These are phyloP conservation scores for Anastatica hierochuntica DNA, from an alignment of 345 rosid genomes.

Conservation along the genomic window DNA sequence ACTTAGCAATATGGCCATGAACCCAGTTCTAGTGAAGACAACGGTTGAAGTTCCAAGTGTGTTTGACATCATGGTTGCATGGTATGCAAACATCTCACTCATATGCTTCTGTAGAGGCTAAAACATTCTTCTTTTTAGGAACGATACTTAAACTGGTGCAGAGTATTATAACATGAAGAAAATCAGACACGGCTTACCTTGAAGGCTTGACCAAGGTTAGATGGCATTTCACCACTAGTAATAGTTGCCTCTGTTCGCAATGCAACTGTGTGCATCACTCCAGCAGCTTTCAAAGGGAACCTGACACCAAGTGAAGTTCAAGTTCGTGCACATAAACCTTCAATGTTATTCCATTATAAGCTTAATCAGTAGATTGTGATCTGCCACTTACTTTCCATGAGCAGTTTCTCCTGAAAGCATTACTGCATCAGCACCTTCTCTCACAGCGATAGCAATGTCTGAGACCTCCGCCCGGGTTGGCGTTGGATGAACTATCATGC, in stretches of 20 bases:
- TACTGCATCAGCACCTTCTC: conserved; percentile 96
- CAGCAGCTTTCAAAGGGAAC: conserved; percentile 90
- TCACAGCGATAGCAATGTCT: conserved; percentile 95
- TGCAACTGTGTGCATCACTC: conserved; percentile 97
- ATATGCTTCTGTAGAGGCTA: conserved; percentile 62
- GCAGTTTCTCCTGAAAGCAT: conserved; percentile 99
- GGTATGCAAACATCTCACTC: conserved; percentile 99
- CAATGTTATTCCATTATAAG: not conserved
- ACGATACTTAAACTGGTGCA: not conserved
- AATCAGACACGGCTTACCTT: conserved; percentile 13
- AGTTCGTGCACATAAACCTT: not conserved
- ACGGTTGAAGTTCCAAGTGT: conserved; percentile 92
- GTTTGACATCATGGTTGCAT: conserved; percentile 99
- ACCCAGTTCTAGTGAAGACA: conserved; percentile 96
- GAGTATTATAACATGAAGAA: not conserved
- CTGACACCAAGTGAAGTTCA: conserved; percentile 30
- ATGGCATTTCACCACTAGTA: conserved; percentile 62
- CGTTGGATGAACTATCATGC: conserved; percentile 99
- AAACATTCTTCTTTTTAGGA: too few relatives aligned
- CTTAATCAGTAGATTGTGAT: not conserved
- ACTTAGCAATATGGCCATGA: conserved; percentile 86
- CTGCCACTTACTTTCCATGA: conserved; percentile 75
- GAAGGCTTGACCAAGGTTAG: conserved; percentile 81
- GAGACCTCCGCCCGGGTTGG: conserved; percentile 99
- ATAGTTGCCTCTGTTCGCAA: conserved; percentile 90